Evolutionary conservation across 139 green algal genomes (phyloP).

Genomic region (Klebsormidium nitens): DNA sequence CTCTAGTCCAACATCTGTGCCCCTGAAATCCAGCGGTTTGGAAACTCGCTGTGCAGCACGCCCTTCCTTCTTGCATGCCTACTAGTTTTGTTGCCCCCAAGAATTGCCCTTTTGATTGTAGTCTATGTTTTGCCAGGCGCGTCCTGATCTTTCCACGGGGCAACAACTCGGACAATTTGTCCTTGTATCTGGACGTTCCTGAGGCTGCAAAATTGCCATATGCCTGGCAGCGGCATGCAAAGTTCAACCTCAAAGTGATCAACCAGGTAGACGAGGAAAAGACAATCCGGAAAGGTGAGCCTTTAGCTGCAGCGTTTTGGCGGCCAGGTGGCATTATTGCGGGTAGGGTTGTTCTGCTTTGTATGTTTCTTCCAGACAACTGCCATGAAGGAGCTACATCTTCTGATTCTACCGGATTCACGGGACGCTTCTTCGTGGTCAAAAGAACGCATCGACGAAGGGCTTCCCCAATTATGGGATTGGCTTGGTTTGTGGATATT

Average conservation of each 20-base stretch:
- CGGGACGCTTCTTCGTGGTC: background rate
- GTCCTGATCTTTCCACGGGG: conserved; percentile 48
- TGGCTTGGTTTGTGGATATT: background rate
- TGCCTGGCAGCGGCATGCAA: conserved; percentile 56
- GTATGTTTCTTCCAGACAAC: background rate
- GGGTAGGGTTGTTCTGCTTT: background rate
- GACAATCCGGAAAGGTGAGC: conserved; percentile 56
- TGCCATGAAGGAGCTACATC: conserved; percentile 3
- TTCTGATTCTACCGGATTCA: background rate
- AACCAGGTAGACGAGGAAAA: conserved; percentile 55
- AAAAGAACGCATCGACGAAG: background rate
- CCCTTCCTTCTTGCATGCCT: background rate
- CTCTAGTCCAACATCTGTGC: background rate
- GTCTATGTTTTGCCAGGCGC: too few species aligned
- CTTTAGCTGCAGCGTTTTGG: background rate
- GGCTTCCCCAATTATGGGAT: background rate
- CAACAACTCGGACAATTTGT: conserved; percentile 41
- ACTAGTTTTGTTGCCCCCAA: background rate
- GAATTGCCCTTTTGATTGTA: too few species aligned
- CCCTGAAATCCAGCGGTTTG: background rate
- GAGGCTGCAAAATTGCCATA: conserved; percentile 31
- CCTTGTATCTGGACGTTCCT: conserved; percentile 48
- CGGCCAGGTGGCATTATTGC: background rate
- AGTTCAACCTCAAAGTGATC: conserved; percentile 72
- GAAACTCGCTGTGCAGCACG: too few species aligned